Percentiles rank a stretch among this genome's conserved stretches.
Conservation (phyloP, 257 asterid genomes). For the Coffea canephora region DNA sequence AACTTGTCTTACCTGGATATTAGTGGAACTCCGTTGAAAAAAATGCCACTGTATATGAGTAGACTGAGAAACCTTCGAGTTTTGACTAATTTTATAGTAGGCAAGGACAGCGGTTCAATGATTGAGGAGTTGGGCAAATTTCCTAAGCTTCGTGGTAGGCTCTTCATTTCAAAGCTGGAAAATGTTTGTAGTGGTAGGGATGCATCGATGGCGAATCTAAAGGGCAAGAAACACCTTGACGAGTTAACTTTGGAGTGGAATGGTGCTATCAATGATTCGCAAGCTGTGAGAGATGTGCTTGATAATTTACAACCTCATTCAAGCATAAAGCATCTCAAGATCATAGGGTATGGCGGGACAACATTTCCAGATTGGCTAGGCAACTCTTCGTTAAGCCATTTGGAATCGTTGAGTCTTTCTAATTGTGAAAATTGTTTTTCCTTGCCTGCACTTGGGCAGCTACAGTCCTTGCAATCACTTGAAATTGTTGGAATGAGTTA, state of each 20-base stretch:
- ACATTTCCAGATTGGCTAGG: conserved; percentile 37
- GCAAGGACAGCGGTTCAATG: neutral
- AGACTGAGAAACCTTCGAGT: conserved; percentile 1
- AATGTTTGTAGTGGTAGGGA: conserved; percentile 2
- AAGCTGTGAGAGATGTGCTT: conserved; percentile 23
- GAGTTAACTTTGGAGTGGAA: conserved; percentile 8
- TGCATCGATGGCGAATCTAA: neutral
- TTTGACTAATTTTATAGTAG: neutral
- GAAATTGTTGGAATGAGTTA: conserved; percentile 28
- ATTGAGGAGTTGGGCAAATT: conserved; percentile 14
- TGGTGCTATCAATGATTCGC: neutral
- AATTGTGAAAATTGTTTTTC: conserved; percentile 31
- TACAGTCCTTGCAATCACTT: conserved; percentile 31
- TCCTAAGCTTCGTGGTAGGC: conserved; percentile 6
- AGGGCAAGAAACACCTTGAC: conserved; percentile 10
- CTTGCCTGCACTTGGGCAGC: conserved; percentile 33
- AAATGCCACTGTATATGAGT: neutral
- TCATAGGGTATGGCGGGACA: conserved; percentile 35
- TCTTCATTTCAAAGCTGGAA: conserved; percentile 7
- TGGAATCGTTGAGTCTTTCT: conserved; percentile 32
- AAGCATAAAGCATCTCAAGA: conserved; percentile 27
- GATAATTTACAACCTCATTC: conserved; percentile 37
- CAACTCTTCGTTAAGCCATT: conserved; percentile 27
- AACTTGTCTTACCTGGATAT: conserved; percentile 22
- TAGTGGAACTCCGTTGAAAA: neutral